Conservation (phyloP, 1,139 yeast species). For the Saccharomyces uvarum region DNA sequence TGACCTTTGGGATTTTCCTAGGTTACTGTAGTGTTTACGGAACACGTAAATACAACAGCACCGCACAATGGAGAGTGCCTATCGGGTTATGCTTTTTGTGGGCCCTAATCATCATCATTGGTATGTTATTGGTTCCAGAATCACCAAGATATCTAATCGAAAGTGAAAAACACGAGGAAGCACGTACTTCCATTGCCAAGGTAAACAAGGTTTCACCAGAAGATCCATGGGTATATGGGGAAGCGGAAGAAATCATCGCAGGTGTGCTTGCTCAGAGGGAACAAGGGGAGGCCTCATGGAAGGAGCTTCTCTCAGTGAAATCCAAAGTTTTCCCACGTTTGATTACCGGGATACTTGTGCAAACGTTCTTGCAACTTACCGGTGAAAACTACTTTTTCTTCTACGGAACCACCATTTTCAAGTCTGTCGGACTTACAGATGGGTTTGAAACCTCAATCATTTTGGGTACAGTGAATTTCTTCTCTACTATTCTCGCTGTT, state of each 20-base stretch:
- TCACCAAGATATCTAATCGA: conserved; percentile 59
- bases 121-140: conserved; percentile 57
- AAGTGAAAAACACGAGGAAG: conserved; percentile 39
- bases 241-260: not conserved
- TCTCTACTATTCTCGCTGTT: not conserved
- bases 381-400: not conserved
- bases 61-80: conserved; percentile 54
- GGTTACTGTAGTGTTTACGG: conserved; percentile 55
- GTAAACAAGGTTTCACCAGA: conserved; percentile 37
- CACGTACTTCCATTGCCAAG: conserved; percentile 39
- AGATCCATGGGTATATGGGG: conserved; percentile 23
- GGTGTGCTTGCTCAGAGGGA: not conserved
- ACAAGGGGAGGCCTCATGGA: not conserved
- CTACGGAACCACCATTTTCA: not conserved
- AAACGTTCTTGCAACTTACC: not conserved
- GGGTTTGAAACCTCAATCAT: not conserved
- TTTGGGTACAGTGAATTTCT: not conserved
- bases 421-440: not conserved
- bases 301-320: not conserved
- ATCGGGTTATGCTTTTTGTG: conserved; percentile 48
- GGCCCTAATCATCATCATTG: conserved; percentile 45
- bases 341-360: not conserved
- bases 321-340: not conserved
- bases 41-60: conserved; percentile 37
- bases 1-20: conserved; percentile 50